Evolutionary conservation across 805 yeast species (phyloP).

Genomic region (Saccharomycopsis fibuligera): DNA sequence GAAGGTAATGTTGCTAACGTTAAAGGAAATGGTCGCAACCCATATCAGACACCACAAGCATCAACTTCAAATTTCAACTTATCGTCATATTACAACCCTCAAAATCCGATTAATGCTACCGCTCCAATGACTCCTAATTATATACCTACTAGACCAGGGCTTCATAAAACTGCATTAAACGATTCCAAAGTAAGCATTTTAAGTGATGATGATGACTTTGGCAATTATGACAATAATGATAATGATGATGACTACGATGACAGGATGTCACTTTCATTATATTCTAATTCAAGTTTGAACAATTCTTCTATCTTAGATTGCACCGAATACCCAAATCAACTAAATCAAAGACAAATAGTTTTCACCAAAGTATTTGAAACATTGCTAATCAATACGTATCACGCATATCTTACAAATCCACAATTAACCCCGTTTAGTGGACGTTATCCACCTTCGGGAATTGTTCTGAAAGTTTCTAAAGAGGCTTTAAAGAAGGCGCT

Average conservation of each 20-base stretch:
- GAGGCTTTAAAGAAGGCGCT: constrained; percentile 39
- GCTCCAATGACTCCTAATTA: constrained; percentile 12
- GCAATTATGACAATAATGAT: background rate
- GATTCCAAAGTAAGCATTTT: constrained; percentile 14
- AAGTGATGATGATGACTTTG: constrained; percentile 15
- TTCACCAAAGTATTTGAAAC: constrained; percentile 17
- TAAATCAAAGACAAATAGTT: background rate
- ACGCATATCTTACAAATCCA: constrained; percentile 46
- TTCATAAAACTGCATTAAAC: constrained; percentile 4
- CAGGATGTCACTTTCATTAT: constrained; percentile 12
- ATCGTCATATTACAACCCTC: background rate
- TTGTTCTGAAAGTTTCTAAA: constrained; percentile 54
- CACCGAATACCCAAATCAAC: background rate
- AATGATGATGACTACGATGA: constrained; percentile 10
- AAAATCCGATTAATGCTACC: constrained; percentile 11
- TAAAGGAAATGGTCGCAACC: constrained; percentile 9
- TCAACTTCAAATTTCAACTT: constrained; percentile 17
- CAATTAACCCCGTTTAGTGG: constrained; percentile 63
- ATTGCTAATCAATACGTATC: constrained; percentile 32
- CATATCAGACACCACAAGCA: constrained; percentile 21
- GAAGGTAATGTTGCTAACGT: too few relatives aligned
- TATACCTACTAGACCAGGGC: constrained; percentile 1
- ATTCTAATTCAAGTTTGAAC: constrained; percentile 16
- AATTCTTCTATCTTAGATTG: constrained; percentile 6
- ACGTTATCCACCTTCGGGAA: constrained; percentile 60